A percentile compares a stretch with the other conserved stretches of the same genome.
Evolutionary conservation across 352 stramenopile genomes (phyloP).

Genomic region (Thraustochytrium sp.): DNA sequence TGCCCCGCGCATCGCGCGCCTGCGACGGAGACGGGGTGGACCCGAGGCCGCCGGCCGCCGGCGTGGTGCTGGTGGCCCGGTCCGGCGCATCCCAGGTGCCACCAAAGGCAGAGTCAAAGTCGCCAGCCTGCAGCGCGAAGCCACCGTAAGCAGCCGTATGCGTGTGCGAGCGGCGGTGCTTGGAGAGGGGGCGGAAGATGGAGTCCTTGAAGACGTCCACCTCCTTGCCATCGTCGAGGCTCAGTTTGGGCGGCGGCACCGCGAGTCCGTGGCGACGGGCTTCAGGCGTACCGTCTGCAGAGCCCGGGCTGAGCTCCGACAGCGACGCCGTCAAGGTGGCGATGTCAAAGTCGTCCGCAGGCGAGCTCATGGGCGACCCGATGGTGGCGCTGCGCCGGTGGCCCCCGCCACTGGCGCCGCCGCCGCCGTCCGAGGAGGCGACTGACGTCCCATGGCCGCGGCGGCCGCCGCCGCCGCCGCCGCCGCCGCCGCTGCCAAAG

Average conservation of each 20-base stretch:
- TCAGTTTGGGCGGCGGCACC: background rate
- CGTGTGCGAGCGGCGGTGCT: background rate
- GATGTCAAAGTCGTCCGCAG: conserved; percentile 11
- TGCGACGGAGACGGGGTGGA: background rate
- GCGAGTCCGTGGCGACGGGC: background rate
- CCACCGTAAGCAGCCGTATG: background rate
- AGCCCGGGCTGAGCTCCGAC: background rate
- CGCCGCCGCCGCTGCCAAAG: background rate
- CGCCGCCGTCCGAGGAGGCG: background rate
- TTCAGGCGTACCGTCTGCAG: background rate
- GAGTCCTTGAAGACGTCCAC: background rate
- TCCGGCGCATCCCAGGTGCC: background rate
- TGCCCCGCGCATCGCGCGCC: background rate
- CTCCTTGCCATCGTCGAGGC: background rate
- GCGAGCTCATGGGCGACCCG: background rate
- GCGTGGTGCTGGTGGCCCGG: background rate
- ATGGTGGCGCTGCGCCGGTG: background rate
- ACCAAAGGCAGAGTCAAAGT: background rate
- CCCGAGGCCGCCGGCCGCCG: background rate
- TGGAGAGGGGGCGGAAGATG: background rate
- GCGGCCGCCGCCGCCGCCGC: background rate
- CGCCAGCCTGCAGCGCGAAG: background rate
- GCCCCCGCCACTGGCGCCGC: background rate
- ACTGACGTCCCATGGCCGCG: background rate
- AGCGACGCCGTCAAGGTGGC: background rate